These are phyloP conservation scores for Leccinum broughii DNA, from an alignment of 768 basidiomycete species.

Conservation along the genomic window DNA sequence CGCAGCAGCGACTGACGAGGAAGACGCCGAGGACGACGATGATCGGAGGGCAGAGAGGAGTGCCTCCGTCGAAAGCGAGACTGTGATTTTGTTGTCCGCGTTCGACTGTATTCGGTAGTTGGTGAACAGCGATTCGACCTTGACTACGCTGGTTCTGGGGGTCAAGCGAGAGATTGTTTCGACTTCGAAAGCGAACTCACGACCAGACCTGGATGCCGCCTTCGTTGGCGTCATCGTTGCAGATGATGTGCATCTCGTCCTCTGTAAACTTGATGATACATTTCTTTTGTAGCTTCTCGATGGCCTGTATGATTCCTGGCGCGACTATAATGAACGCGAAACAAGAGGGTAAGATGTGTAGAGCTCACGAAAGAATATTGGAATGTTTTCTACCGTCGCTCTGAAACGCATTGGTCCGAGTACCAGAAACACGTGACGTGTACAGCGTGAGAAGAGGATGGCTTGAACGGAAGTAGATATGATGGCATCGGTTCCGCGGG, in stretches of 20 bases:
- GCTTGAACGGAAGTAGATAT: slow-evolving; percentile 5
- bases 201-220: slow-evolving; percentile 90
- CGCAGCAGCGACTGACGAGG: slow-evolving; percentile 34
- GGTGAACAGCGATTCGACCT: slow-evolving; percentile 65
- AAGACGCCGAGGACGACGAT: slow-evolving; percentile 48
- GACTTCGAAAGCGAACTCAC: slow-evolving; percentile 42
- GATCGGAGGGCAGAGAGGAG: slow-evolving; percentile 75
- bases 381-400: slow-evolving; percentile 57
- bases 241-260: slow-evolving; percentile 77
- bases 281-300: slow-evolving; percentile 83
- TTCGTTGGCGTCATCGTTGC: slow-evolving; percentile 75
- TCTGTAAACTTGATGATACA: slow-evolving; percentile 81
- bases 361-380: slow-evolving; percentile 52
- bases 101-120: slow-evolving; percentile 88
- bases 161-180: slow-evolving; percentile 16
- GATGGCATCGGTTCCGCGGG: slow-evolving; percentile 15
- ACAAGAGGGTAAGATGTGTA: background rate
- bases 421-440: slow-evolving; percentile 19
- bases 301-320: slow-evolving; percentile 73
- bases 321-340: background rate
- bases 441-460: background rate
- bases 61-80: slow-evolving; percentile 72
- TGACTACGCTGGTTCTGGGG: slow-evolving; percentile 50
- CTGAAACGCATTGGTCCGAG: slow-evolving; percentile 57
- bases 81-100: slow-evolving; percentile 75